Evolutionary conservation across 257 asterid genomes (phyloP).

Genomic region (Solanum microdontum): DNA sequence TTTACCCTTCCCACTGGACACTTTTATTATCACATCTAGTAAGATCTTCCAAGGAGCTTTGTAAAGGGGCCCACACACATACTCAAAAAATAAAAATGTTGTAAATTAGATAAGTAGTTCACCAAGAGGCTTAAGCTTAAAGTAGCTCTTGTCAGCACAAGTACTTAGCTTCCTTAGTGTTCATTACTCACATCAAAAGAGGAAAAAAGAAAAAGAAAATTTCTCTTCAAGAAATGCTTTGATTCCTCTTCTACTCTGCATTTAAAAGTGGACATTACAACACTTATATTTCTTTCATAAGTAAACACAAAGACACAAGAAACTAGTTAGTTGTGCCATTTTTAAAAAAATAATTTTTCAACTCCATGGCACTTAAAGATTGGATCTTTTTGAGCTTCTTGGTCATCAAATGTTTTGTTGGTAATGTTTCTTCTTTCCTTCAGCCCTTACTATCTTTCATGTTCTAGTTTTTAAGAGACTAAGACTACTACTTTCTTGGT

Average conservation of each 20-base stretch:
- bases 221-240: constrained; percentile 26
- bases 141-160: constrained; percentile 1
- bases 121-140: not conserved
- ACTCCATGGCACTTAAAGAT: not conserved
- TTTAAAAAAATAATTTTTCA: not conserved
- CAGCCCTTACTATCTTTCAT: not conserved
- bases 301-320: not conserved
- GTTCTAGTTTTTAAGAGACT: not conserved
- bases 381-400: constrained; percentile 14
- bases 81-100: not conserved
- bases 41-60: not conserved
- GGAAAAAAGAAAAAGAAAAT: constrained; percentile 6
- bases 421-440: constrained; percentile 9
- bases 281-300: not conserved
- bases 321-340: not conserved
- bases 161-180: constrained; percentile 18
- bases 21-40: not conserved
- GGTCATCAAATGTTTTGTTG: constrained; percentile 9
- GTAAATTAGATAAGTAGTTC: not conserved
- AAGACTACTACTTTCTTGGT: not conserved
- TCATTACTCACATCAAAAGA: constrained; percentile 10
- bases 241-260: constrained; percentile 17
- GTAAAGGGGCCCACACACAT: not conserved
- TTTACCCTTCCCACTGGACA: not conserved
- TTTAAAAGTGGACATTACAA: not conserved